phyloP scores from a whole-genome alignment of 768 basidiomycete genomes.

The Paxillus rubicundulus region DNA sequence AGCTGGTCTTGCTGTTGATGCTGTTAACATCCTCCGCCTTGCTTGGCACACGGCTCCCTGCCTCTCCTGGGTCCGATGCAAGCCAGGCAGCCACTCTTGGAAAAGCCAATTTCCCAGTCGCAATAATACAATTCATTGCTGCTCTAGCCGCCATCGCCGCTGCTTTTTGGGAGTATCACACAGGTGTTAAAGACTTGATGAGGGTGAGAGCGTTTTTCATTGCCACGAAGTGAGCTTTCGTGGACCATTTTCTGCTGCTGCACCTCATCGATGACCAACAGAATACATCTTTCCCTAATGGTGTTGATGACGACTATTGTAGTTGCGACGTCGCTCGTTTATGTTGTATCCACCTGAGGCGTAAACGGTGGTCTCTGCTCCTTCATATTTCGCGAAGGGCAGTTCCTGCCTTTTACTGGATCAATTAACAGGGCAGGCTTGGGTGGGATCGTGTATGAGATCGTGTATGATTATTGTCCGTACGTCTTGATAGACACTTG shows the following conservation, averaged over 20 bases:
- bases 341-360: constrained; percentile 37
- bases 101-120: constrained; percentile 43
- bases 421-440: neutral
- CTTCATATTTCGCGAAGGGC: neutral
- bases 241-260: neutral
- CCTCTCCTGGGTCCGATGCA: constrained; percentile 21
- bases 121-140: constrained; percentile 50
- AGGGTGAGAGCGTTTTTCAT: constrained; percentile 58
- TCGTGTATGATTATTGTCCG: neutral
- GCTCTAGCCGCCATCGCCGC: constrained; percentile 53
- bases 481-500: neutral
- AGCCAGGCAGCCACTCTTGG: constrained; percentile 23
- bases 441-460: no score
- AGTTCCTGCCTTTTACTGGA: neutral
- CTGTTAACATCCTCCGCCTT: constrained; percentile 64
- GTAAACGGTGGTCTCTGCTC: neutral
- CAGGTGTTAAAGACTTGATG: constrained; percentile 54
- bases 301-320: constrained; percentile 46
- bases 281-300: constrained; percentile 54
- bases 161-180: constrained; percentile 66
- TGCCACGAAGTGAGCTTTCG: constrained; percentile 48
- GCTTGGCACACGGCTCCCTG: constrained; percentile 57
- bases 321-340: constrained; percentile 50
- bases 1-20: constrained; percentile 61
- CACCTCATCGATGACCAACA: constrained; percentile 19